Evolutionary conservation across 768 basidiomycete species (phyloP).

Genomic region (Collybia sordida): DNA sequence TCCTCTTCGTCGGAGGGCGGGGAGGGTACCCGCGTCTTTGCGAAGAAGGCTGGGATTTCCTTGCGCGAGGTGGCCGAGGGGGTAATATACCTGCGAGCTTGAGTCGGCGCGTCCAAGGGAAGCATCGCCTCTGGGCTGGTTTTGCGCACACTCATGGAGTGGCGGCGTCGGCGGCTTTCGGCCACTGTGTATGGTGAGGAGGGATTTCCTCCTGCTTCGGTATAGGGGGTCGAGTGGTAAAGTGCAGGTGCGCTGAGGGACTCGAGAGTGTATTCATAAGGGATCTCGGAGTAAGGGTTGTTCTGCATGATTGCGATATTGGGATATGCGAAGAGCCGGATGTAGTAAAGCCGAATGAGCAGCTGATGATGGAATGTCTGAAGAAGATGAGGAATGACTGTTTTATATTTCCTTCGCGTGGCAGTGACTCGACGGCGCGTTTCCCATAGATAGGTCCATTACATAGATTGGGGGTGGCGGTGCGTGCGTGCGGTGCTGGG

Average conservation of each 20-base stretch:
- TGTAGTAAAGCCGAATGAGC: conserved; percentile 2
- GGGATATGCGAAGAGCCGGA: conserved; percentile 2
- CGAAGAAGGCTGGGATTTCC: conserved; percentile 71
- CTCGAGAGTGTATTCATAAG: conserved; percentile 18
- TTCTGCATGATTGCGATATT: conserved; percentile 20
- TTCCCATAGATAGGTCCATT: no score
- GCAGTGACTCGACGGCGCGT: no score
- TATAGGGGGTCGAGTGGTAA: conserved; percentile 13
- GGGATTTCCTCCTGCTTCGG: conserved; percentile 3
- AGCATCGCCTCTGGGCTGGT: conserved; percentile 60
- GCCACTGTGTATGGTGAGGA: conserved; percentile 6
- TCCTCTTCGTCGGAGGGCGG: conserved; percentile 55
- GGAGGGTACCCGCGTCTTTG: conserved; percentile 45
- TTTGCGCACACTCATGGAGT: conserved; percentile 11
- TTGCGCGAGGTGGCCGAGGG: conserved; percentile 80
- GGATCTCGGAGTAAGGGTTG: conserved; percentile 14
- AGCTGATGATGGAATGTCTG: background rate
- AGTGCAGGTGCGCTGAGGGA: conserved; percentile 11
- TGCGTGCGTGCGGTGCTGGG: no score
- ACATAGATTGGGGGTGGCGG: no score
- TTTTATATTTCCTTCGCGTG: no score
- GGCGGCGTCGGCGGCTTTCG: conserved; percentile 10
- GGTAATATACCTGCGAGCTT: conserved; percentile 68
- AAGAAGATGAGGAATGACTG: background rate
- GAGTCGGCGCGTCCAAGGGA: conserved; percentile 76